Evolutionary conservation across 78 protist species (phyloP).

Genomic region (Dictyostelium capitatum): DNA sequence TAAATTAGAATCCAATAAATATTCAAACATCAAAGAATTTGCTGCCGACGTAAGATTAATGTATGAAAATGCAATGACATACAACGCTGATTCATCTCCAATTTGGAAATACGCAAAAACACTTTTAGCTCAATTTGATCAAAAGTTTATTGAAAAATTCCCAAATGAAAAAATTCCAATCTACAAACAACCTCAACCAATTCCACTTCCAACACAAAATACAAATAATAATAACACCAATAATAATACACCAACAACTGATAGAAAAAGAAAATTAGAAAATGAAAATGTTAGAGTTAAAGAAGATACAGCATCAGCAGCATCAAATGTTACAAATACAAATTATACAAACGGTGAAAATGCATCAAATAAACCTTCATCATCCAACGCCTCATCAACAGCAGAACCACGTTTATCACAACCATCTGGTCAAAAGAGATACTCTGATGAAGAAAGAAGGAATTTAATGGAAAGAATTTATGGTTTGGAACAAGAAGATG

Average conservation of each 20-base stretch:
- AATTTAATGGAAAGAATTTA: conserved; percentile 33
- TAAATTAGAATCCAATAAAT: conserved; percentile 16
- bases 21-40: conserved; percentile 50
- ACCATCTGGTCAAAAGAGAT: conserved; percentile 15
- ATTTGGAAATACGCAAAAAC: conserved; percentile 42
- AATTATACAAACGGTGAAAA: conserved; percentile 13
- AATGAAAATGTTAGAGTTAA: background rate
- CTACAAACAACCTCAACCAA: background rate
- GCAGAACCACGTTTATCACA: background rate
- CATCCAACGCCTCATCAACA: background rate
- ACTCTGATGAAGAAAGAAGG: conserved; percentile 34
- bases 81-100: conserved; percentile 55
- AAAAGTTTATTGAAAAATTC: conserved; percentile 11
- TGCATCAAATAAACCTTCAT: background rate
- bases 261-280: background rate
- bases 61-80: conserved; percentile 77
- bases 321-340: background rate
- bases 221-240: background rate
- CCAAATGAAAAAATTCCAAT: conserved; percentile 43
- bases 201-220: background rate
- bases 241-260: background rate
- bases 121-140: conserved; percentile 22
- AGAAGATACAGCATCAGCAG: background rate
- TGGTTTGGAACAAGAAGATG: conserved; percentile 5
- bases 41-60: conserved; percentile 80